Percentiles rank a stretch among this genome's conserved stretches.
phyloP scores from a whole-genome alignment of 306 rosid species.

The Ammopiptanthus mongolicus region DNA sequence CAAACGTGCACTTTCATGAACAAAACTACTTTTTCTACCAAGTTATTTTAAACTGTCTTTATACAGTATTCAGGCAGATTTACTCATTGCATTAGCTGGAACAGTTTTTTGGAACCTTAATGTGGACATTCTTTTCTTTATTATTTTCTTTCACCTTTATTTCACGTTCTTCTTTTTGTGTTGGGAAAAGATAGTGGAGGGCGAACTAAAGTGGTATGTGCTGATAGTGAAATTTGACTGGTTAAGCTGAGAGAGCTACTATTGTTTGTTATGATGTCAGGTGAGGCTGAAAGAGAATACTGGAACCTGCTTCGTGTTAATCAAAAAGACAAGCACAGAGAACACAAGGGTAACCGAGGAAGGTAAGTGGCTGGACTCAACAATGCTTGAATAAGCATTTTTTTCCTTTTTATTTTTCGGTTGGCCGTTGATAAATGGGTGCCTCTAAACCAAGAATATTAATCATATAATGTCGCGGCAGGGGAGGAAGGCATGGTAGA shows the following conservation, averaged over 20 bases:
- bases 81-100: not conserved
- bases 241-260: not conserved
- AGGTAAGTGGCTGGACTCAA: conserved; percentile 42
- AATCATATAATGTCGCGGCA: conserved; percentile 5
- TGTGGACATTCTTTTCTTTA: not conserved
- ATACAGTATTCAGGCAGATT: not conserved
- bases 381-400: not conserved
- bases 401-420: not conserved
- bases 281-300: conserved; percentile 83
- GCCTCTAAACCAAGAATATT: not conserved
- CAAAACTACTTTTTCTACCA: not conserved
- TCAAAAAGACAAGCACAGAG: conserved; percentile 49
- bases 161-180: not conserved
- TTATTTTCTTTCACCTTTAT: no score
- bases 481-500: conserved; percentile 74
- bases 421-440: not conserved
- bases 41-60: not conserved
- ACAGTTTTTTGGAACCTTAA: not conserved
- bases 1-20: not conserved
- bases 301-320: conserved; percentile 66
- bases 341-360: conserved; percentile 50
- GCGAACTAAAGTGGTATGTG: not conserved
- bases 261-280: conserved; percentile 32
- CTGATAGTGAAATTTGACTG: not conserved
- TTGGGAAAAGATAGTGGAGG: not conserved